Evolutionary conservation across 306 rosid species (phyloP).

Genomic region (Hippophae gyantsensis): DNA sequence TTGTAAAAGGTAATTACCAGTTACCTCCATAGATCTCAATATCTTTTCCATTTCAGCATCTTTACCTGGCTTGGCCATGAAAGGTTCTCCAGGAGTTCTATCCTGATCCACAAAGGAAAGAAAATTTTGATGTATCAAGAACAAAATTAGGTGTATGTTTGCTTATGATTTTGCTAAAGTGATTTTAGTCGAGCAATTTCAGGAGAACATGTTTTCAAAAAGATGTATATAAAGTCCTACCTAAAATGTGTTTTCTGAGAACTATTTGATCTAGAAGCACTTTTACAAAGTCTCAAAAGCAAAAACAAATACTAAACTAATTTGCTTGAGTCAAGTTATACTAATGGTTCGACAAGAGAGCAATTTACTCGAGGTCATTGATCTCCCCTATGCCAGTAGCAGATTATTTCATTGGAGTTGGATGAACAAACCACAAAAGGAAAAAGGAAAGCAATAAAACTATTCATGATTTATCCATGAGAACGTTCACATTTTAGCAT

Average conservation of each 20-base stretch:
- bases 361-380: no score
- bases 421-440: no score
- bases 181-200: no score
- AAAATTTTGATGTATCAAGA: background rate
- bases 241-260: background rate
- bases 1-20: constrained; percentile 2
- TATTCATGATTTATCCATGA: background rate
- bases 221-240: background rate
- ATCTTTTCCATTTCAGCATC: constrained; percentile 95
- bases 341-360: no score
- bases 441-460: background rate
- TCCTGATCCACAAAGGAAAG: constrained; percentile 33
- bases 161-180: background rate
- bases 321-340: no score
- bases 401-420: no score
- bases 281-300: no score
- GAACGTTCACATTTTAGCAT: background rate
- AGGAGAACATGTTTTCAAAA: background rate
- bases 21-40: constrained; percentile 89
- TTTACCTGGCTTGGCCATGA: constrained; percentile 70
- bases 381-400: no score
- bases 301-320: no score
- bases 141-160: background rate
- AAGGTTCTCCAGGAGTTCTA: constrained; percentile 82
- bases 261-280: background rate